Evolutionary conservation across 305 asterid species (phyloP).

Genomic region (Nicotiana rustica): DNA sequence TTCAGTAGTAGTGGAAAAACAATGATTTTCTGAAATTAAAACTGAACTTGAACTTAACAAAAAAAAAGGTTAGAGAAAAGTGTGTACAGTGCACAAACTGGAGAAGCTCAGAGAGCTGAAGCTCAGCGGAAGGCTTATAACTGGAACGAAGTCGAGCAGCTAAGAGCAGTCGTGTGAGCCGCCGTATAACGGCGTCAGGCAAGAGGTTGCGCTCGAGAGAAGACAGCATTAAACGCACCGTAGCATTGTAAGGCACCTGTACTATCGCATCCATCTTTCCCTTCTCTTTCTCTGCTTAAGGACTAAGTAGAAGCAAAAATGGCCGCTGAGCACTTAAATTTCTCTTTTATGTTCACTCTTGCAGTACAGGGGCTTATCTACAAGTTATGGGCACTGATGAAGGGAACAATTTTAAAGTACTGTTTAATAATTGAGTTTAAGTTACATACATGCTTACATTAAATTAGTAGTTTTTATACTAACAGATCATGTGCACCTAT

Average conservation of each 20-base stretch:
- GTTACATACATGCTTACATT: no score
- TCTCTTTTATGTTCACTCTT: no score
- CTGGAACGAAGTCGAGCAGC: conserved; percentile 83
- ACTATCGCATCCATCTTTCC: conserved; percentile 48
- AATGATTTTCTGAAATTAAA: background rate
- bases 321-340: no score
- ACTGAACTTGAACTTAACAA: background rate
- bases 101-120: conserved; percentile 65
- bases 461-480: no score
- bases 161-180: conserved; percentile 76
- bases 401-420: no score
- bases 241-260: conserved; percentile 65
- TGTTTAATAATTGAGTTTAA: no score
- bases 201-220: conserved; percentile 81
- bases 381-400: background rate
- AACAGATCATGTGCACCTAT: no score
- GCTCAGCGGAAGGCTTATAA: conserved; percentile 62
- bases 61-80: background rate
- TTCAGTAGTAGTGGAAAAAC: background rate
- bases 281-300: background rate
- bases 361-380: background rate
- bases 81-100: conserved; percentile 63
- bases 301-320: background rate
- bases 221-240: conserved; percentile 71
- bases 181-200: conserved; percentile 81